Base-by-base conservation (phyloP, 2,329 filamentous ascomycete species). In the Periconia macrospinosa region DNA sequence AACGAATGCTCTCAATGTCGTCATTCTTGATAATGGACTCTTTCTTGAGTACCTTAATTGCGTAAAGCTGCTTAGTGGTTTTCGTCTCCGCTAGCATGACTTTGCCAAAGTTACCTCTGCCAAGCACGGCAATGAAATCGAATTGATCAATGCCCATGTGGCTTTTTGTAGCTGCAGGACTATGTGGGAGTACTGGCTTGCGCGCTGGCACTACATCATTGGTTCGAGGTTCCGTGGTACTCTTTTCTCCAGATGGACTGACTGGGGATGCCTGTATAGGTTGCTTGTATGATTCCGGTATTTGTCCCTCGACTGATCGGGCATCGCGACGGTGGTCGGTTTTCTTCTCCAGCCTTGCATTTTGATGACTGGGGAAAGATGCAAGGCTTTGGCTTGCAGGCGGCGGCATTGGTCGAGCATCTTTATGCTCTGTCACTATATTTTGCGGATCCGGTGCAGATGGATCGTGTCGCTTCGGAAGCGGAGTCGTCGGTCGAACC, bases 1-100 rank as follows among this genome's bases (percentile, higher is more conserved):
- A 99, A 59, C 93, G 86, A 41, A 92, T 97, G 75, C 93, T 97
- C 76, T 99, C 94, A 8, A 99, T 94, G 78, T 99, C 94, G 70
- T 99, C 94, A 61, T 99, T 96, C 73, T 99, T 94, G 58, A 99
- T 99, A 71, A 99, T 99, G 74, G 99, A 99, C 75, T 99, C 94
- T 79, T 99, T 99, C 83, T 99, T 99, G 63, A 99, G 79, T 37
- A 99, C 94, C 78, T 99, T 99, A 76, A 99, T 99, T 53, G 94
- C 94, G 73, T 97, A 99, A 8, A 99, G 81, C 74, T 93, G 90
- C 75, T 92, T 91, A 10, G 90, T 87, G 51, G 86, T 87, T 81
- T 99, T 99, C 1, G 94, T 96, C 78, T 99, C 94, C 1, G 94
- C 94, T 74, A 99, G 81, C 94, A 99, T 99, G 77, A 99, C 94